A percentile compares a stretch with the other conserved stretches of the same genome.
Evolutionary conservation across 108 stramenopile species (phyloP).

Genomic region (Fragilariopsis cylindrus): DNA sequence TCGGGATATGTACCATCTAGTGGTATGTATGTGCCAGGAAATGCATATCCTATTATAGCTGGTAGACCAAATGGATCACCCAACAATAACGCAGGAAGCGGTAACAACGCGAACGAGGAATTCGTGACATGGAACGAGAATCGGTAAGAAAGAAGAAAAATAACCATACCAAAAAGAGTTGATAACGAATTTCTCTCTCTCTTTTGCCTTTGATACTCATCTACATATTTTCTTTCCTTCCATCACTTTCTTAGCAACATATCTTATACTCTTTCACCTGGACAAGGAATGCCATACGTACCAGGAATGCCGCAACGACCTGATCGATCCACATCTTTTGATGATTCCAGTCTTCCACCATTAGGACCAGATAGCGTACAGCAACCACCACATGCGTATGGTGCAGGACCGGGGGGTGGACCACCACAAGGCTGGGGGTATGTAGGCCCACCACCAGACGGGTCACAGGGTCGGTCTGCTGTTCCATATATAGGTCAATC

Average conservation of each 20-base stretch:
- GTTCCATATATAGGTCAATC: conserved; percentile 20
- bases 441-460: conserved; percentile 39
- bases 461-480: conserved; percentile 37
- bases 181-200: background rate
- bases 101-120: conserved; percentile 14
- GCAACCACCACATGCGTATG: conserved; percentile 1
- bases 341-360: conserved; percentile 46
- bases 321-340: conserved; percentile 54
- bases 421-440: conserved; percentile 55
- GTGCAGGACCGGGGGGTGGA: conserved; percentile 16
- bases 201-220: conserved; percentile 12
- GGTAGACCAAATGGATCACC: conserved; percentile 11
- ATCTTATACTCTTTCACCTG: background rate
- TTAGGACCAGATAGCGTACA: conserved; percentile 27
- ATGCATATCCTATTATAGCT: conserved; percentile 3
- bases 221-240: background rate
- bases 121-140: conserved; percentile 35
- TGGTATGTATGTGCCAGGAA: background rate
- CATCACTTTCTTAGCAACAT: background rate
- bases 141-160: conserved; percentile 21
- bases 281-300: conserved; percentile 27
- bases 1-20: conserved; percentile 5
- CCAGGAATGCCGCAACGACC: conserved; percentile 34
- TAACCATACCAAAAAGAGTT: background rate
- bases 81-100: background rate